Evolutionary conservation across 345 rosid genomes (phyloP), one percentile per base, ranked within the genome.

Genomic region (Iberis pinnata): DNA sequence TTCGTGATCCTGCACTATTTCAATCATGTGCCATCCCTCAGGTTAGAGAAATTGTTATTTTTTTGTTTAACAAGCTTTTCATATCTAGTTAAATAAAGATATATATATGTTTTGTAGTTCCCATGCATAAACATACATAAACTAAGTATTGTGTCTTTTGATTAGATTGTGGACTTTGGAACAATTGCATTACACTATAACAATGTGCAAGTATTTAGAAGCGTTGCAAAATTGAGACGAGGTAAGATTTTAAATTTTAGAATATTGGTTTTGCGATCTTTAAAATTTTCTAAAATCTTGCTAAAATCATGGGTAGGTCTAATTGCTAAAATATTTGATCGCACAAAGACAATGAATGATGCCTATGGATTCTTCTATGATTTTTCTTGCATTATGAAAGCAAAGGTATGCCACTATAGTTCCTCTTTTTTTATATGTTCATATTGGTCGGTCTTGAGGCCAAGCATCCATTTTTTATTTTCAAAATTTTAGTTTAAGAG

Each of bases 11-110:
- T 53, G 64, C 79, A 41, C 81, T 81, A 59, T 79, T 92, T 49
- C 76, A 78, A 10, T 84, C 77, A 18, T 92, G 96, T 72, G 89
- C 86, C 31, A 88, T 87, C 61, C 92, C 95, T 73, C 92, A 87
- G 82, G 84, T 65, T 75, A 53, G 36, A 53, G 13, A 16, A 12
- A 18, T 4, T 0, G 10, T 33, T 17, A 17, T 14, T 37, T 1
- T 6, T 9, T 32, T 15, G 0, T 43, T 36, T n/a, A 9, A 26
- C 29, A 26, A 8, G 51, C 27, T 19, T 33, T 13, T 20, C 9
- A 26, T 26, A 8, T 54, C 4, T 43, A 29, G 9, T 18, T 11
- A 29, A 29, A 9, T 29, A 9, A 3, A 2, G 10, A 29, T 7
- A 29, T 9, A 6, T 29, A 29, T 29, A 29, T 29, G 5, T 29